Evolutionary conservation across 257 asterid species (phyloP), one percentile per base, ranked within the genome.

Genomic region (Ligustrum vulgare): DNA sequence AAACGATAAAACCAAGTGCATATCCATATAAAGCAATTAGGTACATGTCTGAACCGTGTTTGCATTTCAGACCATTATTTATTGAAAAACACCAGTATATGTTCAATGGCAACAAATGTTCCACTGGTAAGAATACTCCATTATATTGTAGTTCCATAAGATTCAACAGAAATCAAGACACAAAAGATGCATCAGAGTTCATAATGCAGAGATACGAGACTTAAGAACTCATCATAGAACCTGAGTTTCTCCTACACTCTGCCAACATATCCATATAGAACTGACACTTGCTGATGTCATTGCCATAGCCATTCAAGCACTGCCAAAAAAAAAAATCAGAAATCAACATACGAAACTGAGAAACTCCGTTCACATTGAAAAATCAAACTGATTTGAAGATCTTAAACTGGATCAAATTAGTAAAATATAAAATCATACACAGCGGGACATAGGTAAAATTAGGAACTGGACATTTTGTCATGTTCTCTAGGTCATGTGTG

Each of bases 201-300:
- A 12, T 12, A 45, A 73, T 37, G 60, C 41, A 47, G 31, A 31
- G 10, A 51, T 6, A 47, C 47, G 43, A 49, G 32, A 35, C 56
- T 80, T 72, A 82, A 32, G 80, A 68, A 20, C 77, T 79, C 79
- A 80, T 77, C 75, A 58, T 33, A 32, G 90, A 86, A 36, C 85
- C 89, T 9, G 90, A 82, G 85, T 77, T 84, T 67, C 86, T 84
- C 82, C 70, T 80, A 83, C 90, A 86, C 51, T 84, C 88, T 22
- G 82, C 78, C 81, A 86, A 63, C 88, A 89, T 89, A 63, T 91
- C 97, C 96, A 91, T 91, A 45, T 89, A 91, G 86, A 91, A 90
- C 85, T 91, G 97, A 69, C 96, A 91, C 85, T 89, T 89, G 90
- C 87, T 84, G 79, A 90, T 84, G 90, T 89, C 97, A 32, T 72